Base-by-base conservation (phyloP, 345 rosid species). In the Linum tenue region DNA sequence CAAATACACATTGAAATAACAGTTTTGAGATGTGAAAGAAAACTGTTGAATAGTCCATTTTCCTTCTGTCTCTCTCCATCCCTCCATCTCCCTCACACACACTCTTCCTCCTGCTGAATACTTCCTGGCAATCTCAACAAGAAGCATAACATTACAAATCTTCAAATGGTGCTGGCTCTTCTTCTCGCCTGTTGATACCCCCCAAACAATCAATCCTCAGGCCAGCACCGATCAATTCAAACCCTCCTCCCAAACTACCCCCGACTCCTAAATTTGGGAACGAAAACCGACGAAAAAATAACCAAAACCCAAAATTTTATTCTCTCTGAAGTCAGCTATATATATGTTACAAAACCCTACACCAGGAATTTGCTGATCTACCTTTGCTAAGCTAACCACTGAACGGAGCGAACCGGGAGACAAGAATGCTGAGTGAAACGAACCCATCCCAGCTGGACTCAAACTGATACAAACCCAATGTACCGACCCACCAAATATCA, bases 401-500 rank as follows among this genome's bases (percentile, higher is more conserved):
- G 53, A 48, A 7, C 10, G 50, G 50, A 57, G 60, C 17, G 60
- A 57, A 36, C 5, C 36, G 60, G 5, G 60, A 57, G 37, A 57
- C 60, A 57, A 57, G 37, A 57, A 57, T 57, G 36, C 16, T 4
- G 14, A 48, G 7, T 7, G 10, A 14, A 48, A 48, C 53, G 12
- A 44, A 5, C 51, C 51, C 51, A 44, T 14, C 53, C 9, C 53
- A 3, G 14, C 53, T 2, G 3, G 59, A 56, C 16, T 15, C 59
- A 56, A 56, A 15, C 59, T 41, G 6, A 41, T 41, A 41, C 44
- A 41, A 4, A 48, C 31, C 31, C 31, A 22, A 22, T 22, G 31
- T 0, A 22, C 31, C 31, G 31, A 48, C 53, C 53, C 15, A 48
- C 50, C 68, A 66, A 22, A 65, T 53, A 39, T 75, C 75, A 75